Base-by-base conservation (phyloP, 768 basidiomycete genomes). In the Leccinum aurantiacum region DNA sequence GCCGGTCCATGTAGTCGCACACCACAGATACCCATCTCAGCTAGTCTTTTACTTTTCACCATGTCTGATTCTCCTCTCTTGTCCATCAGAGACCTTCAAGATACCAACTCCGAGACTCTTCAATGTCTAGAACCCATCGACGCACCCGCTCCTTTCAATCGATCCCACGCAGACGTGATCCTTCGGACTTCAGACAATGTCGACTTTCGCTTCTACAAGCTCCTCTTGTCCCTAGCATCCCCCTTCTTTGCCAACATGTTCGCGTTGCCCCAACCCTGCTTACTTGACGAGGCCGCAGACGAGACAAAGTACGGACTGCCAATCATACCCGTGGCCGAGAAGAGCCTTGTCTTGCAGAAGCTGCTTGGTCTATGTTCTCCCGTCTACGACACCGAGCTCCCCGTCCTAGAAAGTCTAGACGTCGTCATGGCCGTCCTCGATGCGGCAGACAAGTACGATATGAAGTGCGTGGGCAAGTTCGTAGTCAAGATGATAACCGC, bases 201-300 rank as follows among this genome's bases (percentile, higher is more conserved):
- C 63, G 73, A 77, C 60, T 86, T 86, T 71, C 77, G 77, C 60
- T 79, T 83, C 57, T 82, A 82, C 77, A 83, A 82, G 63, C 63
- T 79, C 44, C 73, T 87, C 57, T 75, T 88, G 11, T 77, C 82
- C 17, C 66, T 84, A 15, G 80, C 84, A 1, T 88, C 87, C 10
- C 76, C 82, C 5, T 80, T 88, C 68, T 87, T 88, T 63, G 75
- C 75, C 52, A 76, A 78, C 62, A 81, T 85, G 75, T 82, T 87
- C 63, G 76, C 78, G 8, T 69, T 86, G 27, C 85, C 85, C 25
- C 75, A 76, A 44, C 78, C 84, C 1, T 50, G 54, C 22, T 57
- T 70, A 10, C 61, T 68, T 9, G 74, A 74, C 49, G 63, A 62
- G 14, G 54, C 65, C 17, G 71, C 67, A 13, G 69, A 75, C 60